phyloP scores from a whole-genome alignment of 2,329 filamentous ascomycete species.

The Xylaria hypoxylon region DNA sequence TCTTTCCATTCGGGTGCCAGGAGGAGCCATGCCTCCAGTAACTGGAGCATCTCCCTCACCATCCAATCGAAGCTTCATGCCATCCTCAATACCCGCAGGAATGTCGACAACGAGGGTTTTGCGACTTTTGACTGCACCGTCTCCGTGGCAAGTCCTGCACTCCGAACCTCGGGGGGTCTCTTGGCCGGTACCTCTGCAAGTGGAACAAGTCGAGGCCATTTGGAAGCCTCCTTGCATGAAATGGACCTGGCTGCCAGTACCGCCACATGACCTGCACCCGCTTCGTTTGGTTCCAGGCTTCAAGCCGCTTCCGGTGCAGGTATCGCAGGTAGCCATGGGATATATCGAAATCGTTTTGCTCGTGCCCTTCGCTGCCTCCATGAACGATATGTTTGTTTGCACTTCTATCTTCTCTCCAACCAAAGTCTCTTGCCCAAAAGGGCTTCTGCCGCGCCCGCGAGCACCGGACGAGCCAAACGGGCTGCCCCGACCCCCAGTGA shows the following conservation, averaged over 20 bases:
- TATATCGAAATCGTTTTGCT: slow-evolving; percentile 89
- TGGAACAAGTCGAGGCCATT: slow-evolving; percentile 88
- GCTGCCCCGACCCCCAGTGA: slow-evolving; percentile 69
- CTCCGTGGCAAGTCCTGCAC: slow-evolving; percentile 82
- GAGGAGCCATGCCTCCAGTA: slow-evolving; percentile 75
- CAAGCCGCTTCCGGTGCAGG: slow-evolving; percentile 84
- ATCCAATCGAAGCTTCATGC: slow-evolving; percentile 87
- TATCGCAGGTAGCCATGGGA: slow-evolving; percentile 82
- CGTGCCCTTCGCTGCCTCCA: slow-evolving; percentile 93
- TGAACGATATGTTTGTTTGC: slow-evolving; percentile 91
- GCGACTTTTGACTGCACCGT: slow-evolving; percentile 84
- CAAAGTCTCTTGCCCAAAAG: slow-evolving; percentile 81
- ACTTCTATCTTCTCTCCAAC: slow-evolving; percentile 98
- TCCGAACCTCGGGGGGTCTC: slow-evolving; percentile 82
- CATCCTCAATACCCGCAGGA: slow-evolving; percentile 94
- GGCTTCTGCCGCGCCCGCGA: slow-evolving; percentile 66
- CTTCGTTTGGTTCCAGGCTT: slow-evolving; percentile 81
- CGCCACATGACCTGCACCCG: slow-evolving; percentile 83
- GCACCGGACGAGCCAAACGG: slow-evolving; percentile 69
- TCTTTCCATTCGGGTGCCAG: slow-evolving; percentile 72
- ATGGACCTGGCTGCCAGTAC: slow-evolving; percentile 87
- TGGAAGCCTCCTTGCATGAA: slow-evolving; percentile 95
- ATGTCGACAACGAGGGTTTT: slow-evolving; percentile 91
- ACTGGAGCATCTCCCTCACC: slow-evolving; percentile 89
- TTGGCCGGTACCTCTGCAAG: slow-evolving; percentile 83